Evolutionary conservation across 2,329 filamentous ascomycete genomes (phyloP), one percentile per base, ranked within the genome.

Genomic region (Aspergillus uvarum): DNA sequence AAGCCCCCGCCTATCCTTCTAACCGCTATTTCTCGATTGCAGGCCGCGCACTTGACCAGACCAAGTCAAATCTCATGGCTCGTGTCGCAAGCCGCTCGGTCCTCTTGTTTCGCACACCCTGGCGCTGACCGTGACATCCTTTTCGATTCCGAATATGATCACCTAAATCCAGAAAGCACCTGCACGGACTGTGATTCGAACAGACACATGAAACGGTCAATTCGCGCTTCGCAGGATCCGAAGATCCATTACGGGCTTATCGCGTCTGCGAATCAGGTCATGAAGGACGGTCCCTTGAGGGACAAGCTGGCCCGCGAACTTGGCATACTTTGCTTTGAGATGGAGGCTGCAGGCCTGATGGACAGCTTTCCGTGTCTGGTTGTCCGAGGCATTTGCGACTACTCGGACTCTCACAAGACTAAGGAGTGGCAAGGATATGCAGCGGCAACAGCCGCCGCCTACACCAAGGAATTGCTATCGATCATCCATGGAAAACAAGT

Each of bases 331-430:
- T 61, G 59, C 42, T 54, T 61, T 4, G 59, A 61, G 29, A 57
- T 60, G 54, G 59, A 60, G 31, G 59, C 59, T 4, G 54, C 59
- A 6, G 59, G 59, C 14, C 22, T 57, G 2, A 54, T 57, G 29
- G 38, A 56, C 8, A 47, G 11, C 14, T 58, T 58, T 5, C 49
- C 35, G 0, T 63, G 61, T n/a, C 21, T 60, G 1, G 48, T 58
- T 0, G 58, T 63, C 6, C 47, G 61, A 2, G 58, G 60, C 0
- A 58, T 63, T 10, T 63, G 47, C 3, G 54, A 58, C 12, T 63
- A 63, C n/a, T 32, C 58, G 0, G 60, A 63, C 11, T 54, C 60
- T 1, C 60, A 63, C 35, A 58, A 58, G 16, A 58, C 50, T 5
- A 44, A 60, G 5, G 11, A 14, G 5, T 63, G 61, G 61, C 38